Evolutionary conservation across 176 grass and related monocot genomes (phyloP).

Genomic region (Aegilops longissima): DNA sequence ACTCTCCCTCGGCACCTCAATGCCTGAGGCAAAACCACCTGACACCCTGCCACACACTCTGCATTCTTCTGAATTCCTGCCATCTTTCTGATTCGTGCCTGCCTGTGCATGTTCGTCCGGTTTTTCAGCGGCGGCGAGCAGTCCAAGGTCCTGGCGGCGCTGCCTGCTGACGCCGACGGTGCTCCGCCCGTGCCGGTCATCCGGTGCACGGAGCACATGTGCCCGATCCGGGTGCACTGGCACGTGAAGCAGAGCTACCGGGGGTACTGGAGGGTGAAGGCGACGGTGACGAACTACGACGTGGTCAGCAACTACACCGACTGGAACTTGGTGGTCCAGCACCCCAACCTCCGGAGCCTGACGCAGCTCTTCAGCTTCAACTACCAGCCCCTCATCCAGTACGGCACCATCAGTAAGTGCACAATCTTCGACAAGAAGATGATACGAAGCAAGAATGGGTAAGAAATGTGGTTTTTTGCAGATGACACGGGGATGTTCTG

Average conservation of each 20-base stretch:
- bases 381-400: slow-evolving; percentile 60
- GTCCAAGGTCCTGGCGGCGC: not conserved
- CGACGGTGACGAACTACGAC: slow-evolving; percentile 65
- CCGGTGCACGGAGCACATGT: slow-evolving; percentile 69
- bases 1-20: not conserved
- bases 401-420: slow-evolving; percentile 58
- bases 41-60: not conserved
- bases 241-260: slow-evolving; percentile 71
- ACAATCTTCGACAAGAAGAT: not conserved
- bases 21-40: slow-evolving; percentile 43
- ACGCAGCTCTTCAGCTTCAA: slow-evolving; percentile 80
- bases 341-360: slow-evolving; percentile 54
- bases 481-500: too few relatives aligned
- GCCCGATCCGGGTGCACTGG: slow-evolving; percentile 74
- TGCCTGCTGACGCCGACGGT: not conserved
- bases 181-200: slow-evolving; percentile 1
- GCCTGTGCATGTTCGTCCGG: not conserved
- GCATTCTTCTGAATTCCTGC: not conserved
- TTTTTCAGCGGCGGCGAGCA: slow-evolving; percentile 6
- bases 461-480: not conserved
- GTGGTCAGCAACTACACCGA: slow-evolving; percentile 61
- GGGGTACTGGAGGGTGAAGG: slow-evolving; percentile 72
- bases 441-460: not conserved
- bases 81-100: not conserved
- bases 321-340: slow-evolving; percentile 77